phyloP scores from a whole-genome alignment of 768 basidiomycete species.

The Strobilomyces echinocephalus region DNA sequence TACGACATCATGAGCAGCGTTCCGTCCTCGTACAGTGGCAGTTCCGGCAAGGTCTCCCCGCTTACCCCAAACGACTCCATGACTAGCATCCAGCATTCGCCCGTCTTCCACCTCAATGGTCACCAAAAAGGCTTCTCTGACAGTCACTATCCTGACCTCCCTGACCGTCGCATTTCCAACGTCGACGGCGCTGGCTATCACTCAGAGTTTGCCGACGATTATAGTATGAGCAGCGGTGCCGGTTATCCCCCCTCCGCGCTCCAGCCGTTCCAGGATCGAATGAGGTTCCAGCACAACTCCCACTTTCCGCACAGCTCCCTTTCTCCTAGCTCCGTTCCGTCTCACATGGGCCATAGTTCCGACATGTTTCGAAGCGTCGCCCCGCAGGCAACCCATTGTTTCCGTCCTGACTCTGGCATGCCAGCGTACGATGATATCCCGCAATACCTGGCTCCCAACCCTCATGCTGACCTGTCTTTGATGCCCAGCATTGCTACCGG shows the following conservation, averaged over 20 bases:
- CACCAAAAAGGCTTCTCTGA: slow-evolving; percentile 55
- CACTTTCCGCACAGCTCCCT: slow-evolving; percentile 46
- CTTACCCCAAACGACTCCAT: slow-evolving; percentile 66
- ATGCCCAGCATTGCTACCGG: slow-evolving; percentile 62
- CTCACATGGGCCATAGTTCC: slow-evolving; percentile 47
- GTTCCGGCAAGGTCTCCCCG: slow-evolving; percentile 73
- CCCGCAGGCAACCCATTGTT: slow-evolving; percentile 65
- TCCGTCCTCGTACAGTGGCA: slow-evolving; percentile 51
- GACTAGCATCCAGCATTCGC: slow-evolving; percentile 50
- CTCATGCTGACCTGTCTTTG: slow-evolving; percentile 53
- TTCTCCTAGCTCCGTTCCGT: slow-evolving; percentile 38
- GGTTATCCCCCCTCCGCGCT: slow-evolving; percentile 47
- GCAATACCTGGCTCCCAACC: slow-evolving; percentile 48
- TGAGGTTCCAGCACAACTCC: slow-evolving; percentile 49
- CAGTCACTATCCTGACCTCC: slow-evolving; percentile 51
- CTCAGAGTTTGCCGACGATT: slow-evolving; percentile 63
- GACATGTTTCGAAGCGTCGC: slow-evolving; percentile 64
- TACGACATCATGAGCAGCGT: slow-evolving; percentile 65
- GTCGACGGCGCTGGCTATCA: slow-evolving; percentile 45
- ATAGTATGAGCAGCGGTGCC: slow-evolving; percentile 43
- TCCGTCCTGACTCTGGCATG: slow-evolving; percentile 47
- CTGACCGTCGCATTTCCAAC: slow-evolving; percentile 54
- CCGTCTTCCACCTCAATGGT: slow-evolving; percentile 42
- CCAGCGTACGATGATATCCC: slow-evolving; percentile 56
- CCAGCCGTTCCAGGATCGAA: slow-evolving; percentile 56